Conservation (phyloP, 345 rosid genomes). For the Pistacia vera region DNA sequence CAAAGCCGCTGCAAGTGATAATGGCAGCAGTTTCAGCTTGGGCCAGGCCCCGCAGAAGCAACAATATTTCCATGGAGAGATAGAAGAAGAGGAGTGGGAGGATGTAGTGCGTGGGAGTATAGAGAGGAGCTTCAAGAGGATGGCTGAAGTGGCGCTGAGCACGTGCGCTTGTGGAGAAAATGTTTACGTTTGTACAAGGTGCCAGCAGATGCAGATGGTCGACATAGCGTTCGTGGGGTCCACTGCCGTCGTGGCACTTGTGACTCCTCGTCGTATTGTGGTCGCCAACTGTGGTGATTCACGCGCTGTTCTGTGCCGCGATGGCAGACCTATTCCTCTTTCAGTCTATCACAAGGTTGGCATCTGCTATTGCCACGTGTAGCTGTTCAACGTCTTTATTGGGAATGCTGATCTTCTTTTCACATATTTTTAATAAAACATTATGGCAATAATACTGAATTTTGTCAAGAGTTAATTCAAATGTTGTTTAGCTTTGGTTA, state of each 20-base stretch:
- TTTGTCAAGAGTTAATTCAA: no score
- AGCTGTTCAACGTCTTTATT: not conserved
- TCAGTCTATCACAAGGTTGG: conserved; percentile 39
- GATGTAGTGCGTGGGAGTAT: conserved; percentile 15
- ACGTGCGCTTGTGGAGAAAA: conserved; percentile 18
- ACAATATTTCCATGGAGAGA: not conserved
- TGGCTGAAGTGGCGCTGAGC: conserved; percentile 33
- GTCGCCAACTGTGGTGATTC: conserved; percentile 64
- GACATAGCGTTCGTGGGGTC: conserved; percentile 29
- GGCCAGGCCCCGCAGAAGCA: not conserved
- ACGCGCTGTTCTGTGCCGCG: conserved; percentile 57
- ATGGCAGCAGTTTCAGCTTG: not conserved
- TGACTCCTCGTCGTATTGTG: conserved; percentile 36
- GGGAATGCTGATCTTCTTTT: no score
- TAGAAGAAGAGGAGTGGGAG: conserved; percentile 4
- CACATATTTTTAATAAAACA: no score
- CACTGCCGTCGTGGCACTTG: conserved; percentile 45
- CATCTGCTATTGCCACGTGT: not conserved
- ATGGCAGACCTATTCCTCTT: conserved; percentile 39
- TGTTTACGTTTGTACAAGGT: not conserved
- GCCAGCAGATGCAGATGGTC: conserved; percentile 17
- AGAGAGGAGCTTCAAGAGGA: conserved; percentile 30
- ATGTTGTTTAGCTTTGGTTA: not conserved
- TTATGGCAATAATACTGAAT: no score
- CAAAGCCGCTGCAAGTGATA: not conserved